Conservation (phyloP, 148 eudicot species). For the Cornus florida region DNA sequence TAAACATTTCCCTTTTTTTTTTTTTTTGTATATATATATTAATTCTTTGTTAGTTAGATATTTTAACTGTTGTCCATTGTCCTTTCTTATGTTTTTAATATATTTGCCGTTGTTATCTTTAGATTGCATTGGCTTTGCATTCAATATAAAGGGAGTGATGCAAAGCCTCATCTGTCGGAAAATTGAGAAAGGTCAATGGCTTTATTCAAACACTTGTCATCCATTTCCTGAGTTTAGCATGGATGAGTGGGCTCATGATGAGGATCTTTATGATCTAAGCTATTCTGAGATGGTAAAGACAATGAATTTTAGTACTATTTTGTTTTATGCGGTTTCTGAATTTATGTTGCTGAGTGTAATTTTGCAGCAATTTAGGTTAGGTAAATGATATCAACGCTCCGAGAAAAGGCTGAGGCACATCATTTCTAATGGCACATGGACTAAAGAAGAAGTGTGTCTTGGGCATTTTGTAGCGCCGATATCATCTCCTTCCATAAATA, state of each 20-base stretch:
- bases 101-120: conserved; percentile 22
- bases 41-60: neutral
- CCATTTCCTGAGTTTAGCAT: conserved; percentile 60
- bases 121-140: conserved; percentile 99
- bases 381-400: no score
- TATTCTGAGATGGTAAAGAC: conserved; percentile 79
- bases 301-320: neutral
- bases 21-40: no score
- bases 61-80: neutral
- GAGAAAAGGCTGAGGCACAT: no score
- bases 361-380: neutral
- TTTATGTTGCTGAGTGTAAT: neutral
- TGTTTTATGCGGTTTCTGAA: neutral
- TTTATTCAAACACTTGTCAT: conserved; percentile 76
- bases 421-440: no score
- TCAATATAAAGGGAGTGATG: conserved; percentile 90
- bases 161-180: conserved; percentile 97
- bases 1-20: no score
- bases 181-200: conserved; percentile 98
- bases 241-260: conserved; percentile 90
- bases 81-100: neutral
- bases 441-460: no score
- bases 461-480: no score
- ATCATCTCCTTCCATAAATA: no score
- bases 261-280: conserved; percentile 80